These are phyloP conservation scores for Trichoderma arundinaceum DNA, from an alignment of 2,329 filamentous ascomycete species.

Conservation along the genomic window DNA sequence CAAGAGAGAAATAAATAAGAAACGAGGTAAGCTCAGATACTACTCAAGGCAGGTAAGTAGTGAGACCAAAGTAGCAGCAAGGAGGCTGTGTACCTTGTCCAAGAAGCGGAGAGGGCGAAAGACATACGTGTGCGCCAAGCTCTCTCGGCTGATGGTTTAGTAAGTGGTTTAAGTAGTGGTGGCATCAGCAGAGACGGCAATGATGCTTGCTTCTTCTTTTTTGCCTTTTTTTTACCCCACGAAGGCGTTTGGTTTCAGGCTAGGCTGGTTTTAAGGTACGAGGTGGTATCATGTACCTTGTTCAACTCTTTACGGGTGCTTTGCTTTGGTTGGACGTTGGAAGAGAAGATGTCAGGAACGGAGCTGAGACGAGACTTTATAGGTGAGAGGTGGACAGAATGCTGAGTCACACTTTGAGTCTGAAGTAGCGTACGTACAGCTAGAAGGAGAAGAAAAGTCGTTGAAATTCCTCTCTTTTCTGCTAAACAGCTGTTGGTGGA, in stretches of 20 bases:
- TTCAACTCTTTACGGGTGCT: no score
- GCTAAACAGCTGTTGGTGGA: not conserved
- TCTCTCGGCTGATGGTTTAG: not conserved
- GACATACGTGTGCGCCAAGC: constrained; percentile 14
- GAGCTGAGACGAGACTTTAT: no score
- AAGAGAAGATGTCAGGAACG: no score
- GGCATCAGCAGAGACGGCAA: not conserved
- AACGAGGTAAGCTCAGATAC: not conserved
- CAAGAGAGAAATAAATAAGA: not conserved
- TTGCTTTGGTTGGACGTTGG: no score
- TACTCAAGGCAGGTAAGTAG: no score
- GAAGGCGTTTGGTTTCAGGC: not conserved
- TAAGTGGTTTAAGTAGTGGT: not conserved
- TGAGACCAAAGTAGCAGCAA: no score
- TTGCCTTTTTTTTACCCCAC: not conserved
- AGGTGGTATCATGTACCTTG: not conserved
- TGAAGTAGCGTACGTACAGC: no score
- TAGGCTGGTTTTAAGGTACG: not conserved
- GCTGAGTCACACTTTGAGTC: no score
- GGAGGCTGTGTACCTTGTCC: not conserved
- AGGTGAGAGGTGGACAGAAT: no score
- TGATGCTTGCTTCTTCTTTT: not conserved
- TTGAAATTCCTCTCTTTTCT: no score
- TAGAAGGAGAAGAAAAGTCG: not conserved
- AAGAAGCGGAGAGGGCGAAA: constrained; percentile 13